Evolutionary conservation across 441 rosid species (phyloP), one percentile per base, ranked within the genome.

Genomic region (Pelargonium australe): DNA sequence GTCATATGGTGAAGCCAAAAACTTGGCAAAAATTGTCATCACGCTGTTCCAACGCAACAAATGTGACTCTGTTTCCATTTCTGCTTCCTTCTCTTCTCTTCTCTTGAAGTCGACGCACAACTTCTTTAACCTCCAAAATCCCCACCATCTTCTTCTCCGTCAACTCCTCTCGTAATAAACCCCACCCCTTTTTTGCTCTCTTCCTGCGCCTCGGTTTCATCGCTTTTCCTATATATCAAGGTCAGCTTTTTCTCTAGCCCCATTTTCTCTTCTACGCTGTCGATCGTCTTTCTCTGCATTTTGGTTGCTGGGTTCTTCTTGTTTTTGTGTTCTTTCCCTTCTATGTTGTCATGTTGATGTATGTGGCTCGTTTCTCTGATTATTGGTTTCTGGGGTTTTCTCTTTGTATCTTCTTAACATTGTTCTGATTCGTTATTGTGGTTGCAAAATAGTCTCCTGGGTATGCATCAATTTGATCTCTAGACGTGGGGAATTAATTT

Each of bases 81-180:
- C 51, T 8, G 0, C 14, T 71, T 25, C 57, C 51, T 4, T 69
- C 28, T 20, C 23, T 20, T n/a, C n/a, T n/a, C n/a, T 20, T 20
- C 0, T 40, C 16, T 68, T 19, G 69, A 77, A 55, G 69, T 65
- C 28, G 44, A 67, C 66, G 14, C 37, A 34, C 68, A 61, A 40
- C 53, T 66, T 55, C 20, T 61, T 5, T 73, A 64, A 68, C 12
- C 43, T 13, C 5, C 66, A 11, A 13, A 14, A 4, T 49, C 23
- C 68, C 7, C 31, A 28, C 68, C 73, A 51, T 73, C 81, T 64
- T 70, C 85, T 71, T 71, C 76, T 76, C 79, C 82, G 82, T 71
- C 80, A 64, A 72, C 80, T 73, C 70, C 71, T 68, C 71, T 74
- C 14, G 70, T 65, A 34, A 67, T 70, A 71, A 70, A 72, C 72